Evolutionary conservation across 1,284 basidiomycete species (phyloP).

Genomic region (Rhodotorula sp.): DNA sequence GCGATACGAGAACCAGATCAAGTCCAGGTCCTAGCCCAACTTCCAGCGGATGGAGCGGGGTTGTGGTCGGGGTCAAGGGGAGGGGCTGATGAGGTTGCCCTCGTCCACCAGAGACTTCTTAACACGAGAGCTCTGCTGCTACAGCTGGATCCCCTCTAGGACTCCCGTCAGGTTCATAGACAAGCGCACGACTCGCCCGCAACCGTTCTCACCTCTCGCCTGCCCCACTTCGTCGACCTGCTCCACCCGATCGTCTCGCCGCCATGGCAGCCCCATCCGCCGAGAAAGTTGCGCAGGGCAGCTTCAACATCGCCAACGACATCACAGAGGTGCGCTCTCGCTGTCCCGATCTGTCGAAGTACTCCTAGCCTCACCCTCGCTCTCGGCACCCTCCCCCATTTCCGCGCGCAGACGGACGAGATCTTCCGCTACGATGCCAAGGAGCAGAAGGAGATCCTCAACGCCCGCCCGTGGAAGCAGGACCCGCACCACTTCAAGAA

Average conservation of each 20-base stretch:
- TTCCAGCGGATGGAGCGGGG: no score
- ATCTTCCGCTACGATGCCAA: constrained; percentile 61
- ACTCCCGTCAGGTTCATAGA: no score
- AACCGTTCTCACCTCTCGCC: no score
- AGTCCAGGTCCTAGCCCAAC: no score
- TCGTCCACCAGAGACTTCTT: no score
- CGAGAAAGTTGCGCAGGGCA: constrained; percentile 27
- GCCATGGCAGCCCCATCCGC: neutral
- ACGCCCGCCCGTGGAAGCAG: constrained; percentile 77
- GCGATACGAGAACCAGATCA: no score
- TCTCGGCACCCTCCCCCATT: neutral
- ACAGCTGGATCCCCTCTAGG: no score
- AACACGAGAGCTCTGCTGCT: no score
- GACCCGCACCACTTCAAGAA: constrained; percentile 92
- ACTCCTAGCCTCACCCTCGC: neutral
- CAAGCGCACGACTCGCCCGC: no score
- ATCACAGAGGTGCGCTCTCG: constrained; percentile 6
- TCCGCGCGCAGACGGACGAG: constrained; percentile 59
- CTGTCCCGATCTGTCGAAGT: neutral
- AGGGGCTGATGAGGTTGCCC: no score
- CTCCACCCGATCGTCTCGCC: neutral
- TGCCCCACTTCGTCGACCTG: no score
- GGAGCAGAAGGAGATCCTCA: constrained; percentile 53
- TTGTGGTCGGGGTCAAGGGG: no score
- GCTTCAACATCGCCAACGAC: constrained; percentile 16